Percentiles rank a stretch among this genome's conserved stretches.
phyloP scores from a whole-genome alignment of 2,329 filamentous ascomycete genomes.

The Aspergillus novoparasiticus region DNA sequence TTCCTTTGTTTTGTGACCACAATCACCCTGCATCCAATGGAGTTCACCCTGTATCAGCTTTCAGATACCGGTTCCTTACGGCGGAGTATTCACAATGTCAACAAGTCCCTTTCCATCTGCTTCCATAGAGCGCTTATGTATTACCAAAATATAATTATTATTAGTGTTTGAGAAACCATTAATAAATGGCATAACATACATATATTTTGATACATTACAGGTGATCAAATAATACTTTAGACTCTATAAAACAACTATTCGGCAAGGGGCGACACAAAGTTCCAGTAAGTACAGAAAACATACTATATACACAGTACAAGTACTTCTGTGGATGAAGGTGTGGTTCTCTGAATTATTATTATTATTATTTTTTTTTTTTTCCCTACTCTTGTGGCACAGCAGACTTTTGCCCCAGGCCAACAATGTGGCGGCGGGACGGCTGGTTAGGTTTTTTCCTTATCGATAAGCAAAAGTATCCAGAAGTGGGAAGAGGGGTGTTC shows the following conservation, averaged over 20 bases:
- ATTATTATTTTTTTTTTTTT: conserved; percentile 4
- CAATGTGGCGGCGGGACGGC: not conserved
- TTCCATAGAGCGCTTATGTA: conserved; percentile 1
- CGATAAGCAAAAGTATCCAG: conserved; percentile 9
- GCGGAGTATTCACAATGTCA: not conserved
- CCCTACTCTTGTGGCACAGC: not conserved
- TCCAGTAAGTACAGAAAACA: not conserved
- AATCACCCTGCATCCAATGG: not conserved
- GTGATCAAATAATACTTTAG: not conserved
- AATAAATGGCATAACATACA: not conserved
- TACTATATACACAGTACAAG: not conserved
- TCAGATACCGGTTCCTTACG: conserved; percentile 5
- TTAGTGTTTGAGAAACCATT: not conserved
- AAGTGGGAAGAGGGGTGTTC: not conserved
- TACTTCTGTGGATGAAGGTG: not conserved
- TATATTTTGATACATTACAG: not conserved
- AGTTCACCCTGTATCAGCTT: conserved; percentile 6
- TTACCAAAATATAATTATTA: not conserved
- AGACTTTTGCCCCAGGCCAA: conserved; percentile 6
- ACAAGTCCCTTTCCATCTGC: not conserved
- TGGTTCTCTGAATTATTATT: not conserved
- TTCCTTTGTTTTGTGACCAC: conserved; percentile 3
- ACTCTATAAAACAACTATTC: not conserved
- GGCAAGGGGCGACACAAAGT: too few relatives aligned
- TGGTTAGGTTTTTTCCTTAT: conserved; percentile 6